Conservation (phyloP, 2,329 filamentous ascomycete genomes). For the Alternaria consortialis region DNA sequence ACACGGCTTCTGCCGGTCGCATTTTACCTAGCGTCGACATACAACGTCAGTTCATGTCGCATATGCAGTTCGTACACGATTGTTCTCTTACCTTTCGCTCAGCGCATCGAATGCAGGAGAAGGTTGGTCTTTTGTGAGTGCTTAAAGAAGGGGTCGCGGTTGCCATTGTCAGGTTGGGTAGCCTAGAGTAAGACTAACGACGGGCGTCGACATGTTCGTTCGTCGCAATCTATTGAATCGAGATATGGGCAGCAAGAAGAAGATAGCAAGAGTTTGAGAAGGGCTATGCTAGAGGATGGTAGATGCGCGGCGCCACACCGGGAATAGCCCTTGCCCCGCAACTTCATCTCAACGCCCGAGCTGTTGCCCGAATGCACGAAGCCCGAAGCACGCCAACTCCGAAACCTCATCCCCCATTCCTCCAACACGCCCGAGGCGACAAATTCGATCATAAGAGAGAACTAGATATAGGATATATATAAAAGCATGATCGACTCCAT, state of each 20-base stretch:
- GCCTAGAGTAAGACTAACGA: not conserved
- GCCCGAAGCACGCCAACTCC: not conserved
- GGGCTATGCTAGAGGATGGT: not conserved
- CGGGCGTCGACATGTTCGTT: not conserved
- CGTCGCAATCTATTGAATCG: not conserved
- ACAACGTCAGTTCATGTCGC: not conserved
- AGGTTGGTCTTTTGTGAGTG: conserved; percentile 1
- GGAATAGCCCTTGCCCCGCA: not conserved
- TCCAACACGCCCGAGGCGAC: not conserved
- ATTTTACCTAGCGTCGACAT: conserved; percentile 13
- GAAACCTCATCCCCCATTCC: not conserved
- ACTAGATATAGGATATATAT: not conserved
- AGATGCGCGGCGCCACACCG: not conserved
- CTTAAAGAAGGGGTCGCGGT: not conserved
- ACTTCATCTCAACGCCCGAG: not conserved
- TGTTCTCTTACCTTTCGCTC: conserved; percentile 26
- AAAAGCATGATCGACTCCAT: not conserved
- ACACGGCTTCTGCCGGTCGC: conserved; percentile 35
- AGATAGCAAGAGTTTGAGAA: not conserved
- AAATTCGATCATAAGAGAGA: not conserved
- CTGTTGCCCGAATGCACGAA: not conserved
- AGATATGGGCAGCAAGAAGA: not conserved
- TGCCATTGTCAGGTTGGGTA: not conserved
- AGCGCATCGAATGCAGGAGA: conserved; percentile 30
- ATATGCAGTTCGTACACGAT: not conserved